Conservation (phyloP, 2,329 filamentous ascomycete genomes). For the Gaeumannomyces tritici region DNA sequence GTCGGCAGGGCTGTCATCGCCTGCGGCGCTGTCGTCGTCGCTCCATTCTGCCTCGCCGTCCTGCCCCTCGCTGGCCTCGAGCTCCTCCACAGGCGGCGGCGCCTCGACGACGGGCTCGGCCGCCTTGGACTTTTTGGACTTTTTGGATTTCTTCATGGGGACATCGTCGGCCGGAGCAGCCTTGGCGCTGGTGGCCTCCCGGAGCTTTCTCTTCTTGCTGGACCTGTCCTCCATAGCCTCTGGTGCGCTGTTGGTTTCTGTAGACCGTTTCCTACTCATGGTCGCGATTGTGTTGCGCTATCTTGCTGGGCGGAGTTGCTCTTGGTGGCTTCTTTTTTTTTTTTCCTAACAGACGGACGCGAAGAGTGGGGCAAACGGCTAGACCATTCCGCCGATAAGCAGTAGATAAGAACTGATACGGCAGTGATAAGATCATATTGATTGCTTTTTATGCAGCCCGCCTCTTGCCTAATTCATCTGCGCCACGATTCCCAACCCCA, state of each 20-base stretch:
- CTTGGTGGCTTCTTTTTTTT: background rate
- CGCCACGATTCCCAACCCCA: too few relatives aligned
- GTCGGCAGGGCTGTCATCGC: constrained; percentile 6
- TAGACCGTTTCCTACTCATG: background rate
- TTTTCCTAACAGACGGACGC: background rate
- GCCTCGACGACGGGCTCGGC: constrained; percentile 1
- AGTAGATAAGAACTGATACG: too few relatives aligned
- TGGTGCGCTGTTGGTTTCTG: background rate
- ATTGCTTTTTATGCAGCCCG: too few relatives aligned
- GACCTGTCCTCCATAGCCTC: constrained; percentile 13
- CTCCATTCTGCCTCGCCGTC: constrained; percentile 10
- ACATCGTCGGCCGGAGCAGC: constrained; percentile 1
- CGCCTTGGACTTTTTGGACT: constrained; percentile 8
- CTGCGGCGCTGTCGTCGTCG: constrained; percentile 7
- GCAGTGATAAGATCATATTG: too few relatives aligned
- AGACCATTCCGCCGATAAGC: too few relatives aligned
- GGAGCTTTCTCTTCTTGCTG: constrained; percentile 26
- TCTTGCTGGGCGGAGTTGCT: background rate
- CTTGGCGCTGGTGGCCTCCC: constrained; percentile 17
- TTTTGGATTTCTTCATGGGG: constrained; percentile 7
- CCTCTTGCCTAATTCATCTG: too few relatives aligned
- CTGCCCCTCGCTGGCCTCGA: constrained; percentile 7
- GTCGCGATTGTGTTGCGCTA: background rate
- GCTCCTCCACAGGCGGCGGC: constrained; percentile 4
- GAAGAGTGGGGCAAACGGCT: too few relatives aligned